phyloP scores from a whole-genome alignment of 2,329 filamentous ascomycete genomes.

The Aspergillus ustus region DNA sequence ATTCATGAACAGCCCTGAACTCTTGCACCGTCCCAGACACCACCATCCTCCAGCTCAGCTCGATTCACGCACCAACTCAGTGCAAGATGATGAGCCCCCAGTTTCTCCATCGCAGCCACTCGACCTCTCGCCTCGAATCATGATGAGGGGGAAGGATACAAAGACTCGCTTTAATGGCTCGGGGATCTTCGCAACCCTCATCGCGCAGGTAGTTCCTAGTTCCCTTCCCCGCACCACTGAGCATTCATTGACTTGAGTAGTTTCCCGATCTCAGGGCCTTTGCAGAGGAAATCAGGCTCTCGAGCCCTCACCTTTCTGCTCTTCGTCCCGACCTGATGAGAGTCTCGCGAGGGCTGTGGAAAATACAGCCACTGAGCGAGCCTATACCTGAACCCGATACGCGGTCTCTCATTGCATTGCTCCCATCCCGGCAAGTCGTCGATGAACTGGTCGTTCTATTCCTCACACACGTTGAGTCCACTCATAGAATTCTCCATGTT shows the following conservation, averaged over 20 bases:
- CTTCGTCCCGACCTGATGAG: slow-evolving; percentile 40
- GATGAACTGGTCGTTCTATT: slow-evolving; percentile 46
- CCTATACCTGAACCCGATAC: slow-evolving; percentile 37
- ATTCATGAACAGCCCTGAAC: slow-evolving; percentile 32
- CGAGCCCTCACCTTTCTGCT: slow-evolving; percentile 40
- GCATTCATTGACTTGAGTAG: slow-evolving; percentile 29
- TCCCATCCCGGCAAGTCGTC: slow-evolving; percentile 41
- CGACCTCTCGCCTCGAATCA: slow-evolving; percentile 38
- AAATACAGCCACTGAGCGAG: slow-evolving; percentile 33
- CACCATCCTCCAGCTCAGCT: slow-evolving; percentile 17
- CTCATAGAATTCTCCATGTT: slow-evolving; percentile 46
- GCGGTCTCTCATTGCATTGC: slow-evolving; percentile 34
- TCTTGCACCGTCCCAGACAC: slow-evolving; percentile 34
- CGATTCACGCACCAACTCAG: slow-evolving; percentile 15
- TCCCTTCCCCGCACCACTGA: background rate
- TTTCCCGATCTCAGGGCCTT: slow-evolving; percentile 45
- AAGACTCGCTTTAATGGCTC: slow-evolving; percentile 48
- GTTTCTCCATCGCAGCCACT: slow-evolving; percentile 38
- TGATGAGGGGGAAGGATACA: slow-evolving; percentile 45
- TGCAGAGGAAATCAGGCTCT: slow-evolving; percentile 42
- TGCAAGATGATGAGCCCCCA: slow-evolving; percentile 26
- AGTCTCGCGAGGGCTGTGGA: slow-evolving; percentile 39
- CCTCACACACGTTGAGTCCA: slow-evolving; percentile 45
- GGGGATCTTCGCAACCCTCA: slow-evolving; percentile 45
- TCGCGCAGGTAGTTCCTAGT: slow-evolving; percentile 39